Evolutionary conservation across 371 early-diverging fungal species (phyloP).

Genomic region (Mortierella sp.): DNA sequence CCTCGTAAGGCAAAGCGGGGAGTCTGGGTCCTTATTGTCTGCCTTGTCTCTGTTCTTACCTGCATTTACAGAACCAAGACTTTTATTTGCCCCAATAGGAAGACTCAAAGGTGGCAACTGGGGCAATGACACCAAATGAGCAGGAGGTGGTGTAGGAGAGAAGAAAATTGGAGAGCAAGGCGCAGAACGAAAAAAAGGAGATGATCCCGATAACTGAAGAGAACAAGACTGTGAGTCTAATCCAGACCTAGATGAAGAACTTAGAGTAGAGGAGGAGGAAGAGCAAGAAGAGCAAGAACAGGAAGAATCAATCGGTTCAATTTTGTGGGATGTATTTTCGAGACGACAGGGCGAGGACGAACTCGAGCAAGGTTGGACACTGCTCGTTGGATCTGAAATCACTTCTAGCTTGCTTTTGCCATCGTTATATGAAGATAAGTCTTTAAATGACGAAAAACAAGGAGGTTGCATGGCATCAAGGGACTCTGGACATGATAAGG

Average conservation of each 20-base stretch:
- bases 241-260: background rate
- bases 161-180: constrained; percentile 10
- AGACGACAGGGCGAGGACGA: background rate
- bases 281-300: background rate
- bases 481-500: constrained; percentile 4
- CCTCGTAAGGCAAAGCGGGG: background rate
- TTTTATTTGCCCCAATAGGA: constrained; percentile 1
- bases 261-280: constrained; percentile 4
- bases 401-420: background rate
- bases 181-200: constrained; percentile 1
- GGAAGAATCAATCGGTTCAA: background rate
- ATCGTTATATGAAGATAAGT: constrained; percentile 1
- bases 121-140: constrained; percentile 9
- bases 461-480: constrained; percentile 10
- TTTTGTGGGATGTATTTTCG: background rate
- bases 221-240: background rate
- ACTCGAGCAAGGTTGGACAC: background rate
- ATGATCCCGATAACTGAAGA: background rate
- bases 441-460: constrained; percentile 10
- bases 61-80: background rate
- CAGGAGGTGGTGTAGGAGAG: constrained; percentile 12
- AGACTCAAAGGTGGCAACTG: constrained; percentile 9
- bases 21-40: constrained; percentile 9
- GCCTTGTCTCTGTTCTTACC: constrained; percentile 10
- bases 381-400: background rate